Conservation (phyloP, 2,329 filamentous ascomycete genomes). For the Clarireedia homoeocarpa region DNA sequence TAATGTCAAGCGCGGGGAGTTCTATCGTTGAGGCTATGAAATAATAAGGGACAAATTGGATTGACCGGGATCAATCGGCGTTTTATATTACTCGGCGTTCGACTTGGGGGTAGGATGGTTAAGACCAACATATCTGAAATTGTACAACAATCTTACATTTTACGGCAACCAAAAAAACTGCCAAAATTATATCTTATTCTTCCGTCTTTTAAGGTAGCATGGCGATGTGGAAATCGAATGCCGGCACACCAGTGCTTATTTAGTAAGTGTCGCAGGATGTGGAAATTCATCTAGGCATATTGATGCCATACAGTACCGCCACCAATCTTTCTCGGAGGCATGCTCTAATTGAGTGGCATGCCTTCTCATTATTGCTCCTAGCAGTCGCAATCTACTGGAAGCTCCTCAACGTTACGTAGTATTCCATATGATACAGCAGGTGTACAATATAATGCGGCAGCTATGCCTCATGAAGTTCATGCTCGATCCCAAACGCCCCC, state of each 20-base stretch:
- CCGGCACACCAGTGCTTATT: too few relatives aligned
- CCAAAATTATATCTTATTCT: neutral
- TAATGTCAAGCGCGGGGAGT: slow-evolving; percentile 95
- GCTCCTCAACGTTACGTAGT: too few relatives aligned
- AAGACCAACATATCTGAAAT: slow-evolving; percentile 8
- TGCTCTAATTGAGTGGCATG: too few relatives aligned
- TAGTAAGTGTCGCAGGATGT: too few relatives aligned
- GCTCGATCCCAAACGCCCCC: slow-evolving; percentile 12
- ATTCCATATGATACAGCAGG: neutral
- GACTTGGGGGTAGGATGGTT: neutral
- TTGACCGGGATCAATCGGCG: slow-evolving; percentile 10
- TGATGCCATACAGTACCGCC: too few relatives aligned
- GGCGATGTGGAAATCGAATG: too few relatives aligned
- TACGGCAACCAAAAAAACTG: neutral
- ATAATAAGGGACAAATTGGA: neutral
- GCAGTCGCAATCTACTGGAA: too few relatives aligned
- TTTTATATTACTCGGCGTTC: slow-evolving; percentile 4
- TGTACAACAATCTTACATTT: slow-evolving; percentile 4
- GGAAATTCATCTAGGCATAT: too few relatives aligned
- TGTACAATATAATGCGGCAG: neutral
- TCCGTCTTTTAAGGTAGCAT: too few relatives aligned
- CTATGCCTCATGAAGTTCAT: neutral
- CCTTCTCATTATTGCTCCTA: too few relatives aligned
- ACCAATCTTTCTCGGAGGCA: too few relatives aligned
- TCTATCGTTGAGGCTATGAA: slow-evolving; percentile 61